A percentile compares a stretch with the other conserved stretches of the same genome.
phyloP scores from a whole-genome alignment of 164 flowering plant species.

The Aristolochia californica region DNA sequence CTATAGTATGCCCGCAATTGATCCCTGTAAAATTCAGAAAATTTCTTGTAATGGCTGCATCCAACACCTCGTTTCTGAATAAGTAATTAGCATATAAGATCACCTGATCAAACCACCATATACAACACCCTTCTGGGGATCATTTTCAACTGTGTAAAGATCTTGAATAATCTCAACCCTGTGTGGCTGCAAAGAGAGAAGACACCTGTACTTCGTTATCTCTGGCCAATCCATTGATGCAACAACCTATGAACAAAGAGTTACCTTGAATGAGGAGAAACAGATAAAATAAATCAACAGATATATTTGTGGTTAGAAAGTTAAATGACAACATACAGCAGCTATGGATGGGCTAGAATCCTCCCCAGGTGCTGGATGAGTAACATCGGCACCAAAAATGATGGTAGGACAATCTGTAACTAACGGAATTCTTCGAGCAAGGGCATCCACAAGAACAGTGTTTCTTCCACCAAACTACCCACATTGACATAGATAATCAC shows the following conservation, averaged over 20 bases:
- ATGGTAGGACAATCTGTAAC: constrained; percentile 37
- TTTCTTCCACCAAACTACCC: constrained; percentile 45
- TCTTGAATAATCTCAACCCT: constrained; percentile 69
- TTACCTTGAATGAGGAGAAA: background rate
- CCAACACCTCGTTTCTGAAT: background rate
- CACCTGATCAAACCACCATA: constrained; percentile 69
- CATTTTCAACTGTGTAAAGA: constrained; percentile 31
- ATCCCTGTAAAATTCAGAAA: constrained; percentile 38
- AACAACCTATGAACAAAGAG: constrained; percentile 17
- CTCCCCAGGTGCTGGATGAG: constrained; percentile 51
- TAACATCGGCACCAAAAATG: constrained; percentile 60
- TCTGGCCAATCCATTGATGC: constrained; percentile 38
- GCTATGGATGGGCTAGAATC: constrained; percentile 58
- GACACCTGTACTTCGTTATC: constrained; percentile 19
- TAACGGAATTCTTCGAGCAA: constrained; percentile 22
- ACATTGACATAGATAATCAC: too few relatives aligned
- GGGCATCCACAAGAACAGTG: constrained; percentile 34
- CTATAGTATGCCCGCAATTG: constrained; percentile 38
- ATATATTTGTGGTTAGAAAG: background rate
- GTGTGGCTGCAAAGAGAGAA: constrained; percentile 20
- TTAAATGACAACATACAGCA: constrained; percentile 24
- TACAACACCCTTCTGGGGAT: constrained; percentile 32
- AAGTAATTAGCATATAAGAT: background rate
- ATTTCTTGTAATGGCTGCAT: background rate
- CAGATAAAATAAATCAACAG: background rate